Base-by-base conservation (phyloP, 345 rosid species). In the Dimocarpus longan region DNA sequence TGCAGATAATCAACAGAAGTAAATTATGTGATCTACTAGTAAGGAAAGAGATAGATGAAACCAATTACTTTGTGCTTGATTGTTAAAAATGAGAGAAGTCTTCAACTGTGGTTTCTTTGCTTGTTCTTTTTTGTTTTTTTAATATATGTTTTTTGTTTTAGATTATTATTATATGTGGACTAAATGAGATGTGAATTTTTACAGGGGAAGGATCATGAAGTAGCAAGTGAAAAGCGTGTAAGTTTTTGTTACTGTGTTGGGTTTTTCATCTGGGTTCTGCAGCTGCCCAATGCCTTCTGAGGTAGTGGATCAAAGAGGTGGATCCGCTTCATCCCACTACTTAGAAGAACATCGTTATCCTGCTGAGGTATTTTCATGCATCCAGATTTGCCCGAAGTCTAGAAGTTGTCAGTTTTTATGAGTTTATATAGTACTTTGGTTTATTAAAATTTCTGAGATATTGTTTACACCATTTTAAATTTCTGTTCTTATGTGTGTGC, bases 241-340 rank as follows among this genome's bases (percentile, higher is more conserved):
- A 63, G 37, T 65, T 80, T 65, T 44, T 66, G 56, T 69, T 80
- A 46, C 28, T 73, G 39, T 75, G 44, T 83, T 82, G n/a, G 78
- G 81, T 66, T 70, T 72, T 74, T 84, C 72, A 73, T 40, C 43
- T 6, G 43, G 77, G 68, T 65, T 73, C 46, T 62, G 21, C n/a
- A 80, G 72, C 80, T 80, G 59, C 75, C 71, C 65, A 60, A 91
- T 91, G 95, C 91, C 95, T 75, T 89, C 84, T 72, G 91, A 91
- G 76, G 76, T 89, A 75, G 83, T 88, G 89, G 95, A 90, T 82
- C 91, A 85, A 80, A 89, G 88, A 81, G 84, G 87, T 67, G 79
- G 80, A 71, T 81, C 86, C 8, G 80, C 92, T 18, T 80, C 90
- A 4, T 79, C 92, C 64, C 85, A 76, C 18, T 83, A 83, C 76